phyloP scores from a whole-genome alignment of 2,329 filamentous ascomycete genomes.

The Fusarium euwallaceae region DNA sequence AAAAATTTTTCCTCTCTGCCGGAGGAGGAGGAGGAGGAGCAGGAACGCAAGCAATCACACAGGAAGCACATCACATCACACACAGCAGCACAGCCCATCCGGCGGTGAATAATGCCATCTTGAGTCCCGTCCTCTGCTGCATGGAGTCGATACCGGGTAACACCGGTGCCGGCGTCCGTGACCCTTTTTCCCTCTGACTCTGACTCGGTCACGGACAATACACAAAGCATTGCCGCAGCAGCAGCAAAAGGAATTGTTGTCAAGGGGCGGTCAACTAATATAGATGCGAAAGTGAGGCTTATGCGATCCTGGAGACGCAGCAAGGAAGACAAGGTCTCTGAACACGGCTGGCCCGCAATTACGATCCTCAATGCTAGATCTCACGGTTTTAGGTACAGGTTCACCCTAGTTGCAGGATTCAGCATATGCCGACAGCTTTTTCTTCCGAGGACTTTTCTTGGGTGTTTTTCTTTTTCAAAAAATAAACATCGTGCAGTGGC shows the following conservation, averaged over 20 bases:
- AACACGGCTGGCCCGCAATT: neutral
- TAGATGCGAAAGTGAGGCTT: slow-evolving; percentile 8
- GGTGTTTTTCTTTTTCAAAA: neutral
- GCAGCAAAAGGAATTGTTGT: neutral
- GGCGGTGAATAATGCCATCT: neutral
- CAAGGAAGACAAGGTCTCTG: neutral
- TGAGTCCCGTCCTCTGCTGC: neutral
- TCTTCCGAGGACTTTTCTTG: neutral
- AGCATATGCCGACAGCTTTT: neutral
- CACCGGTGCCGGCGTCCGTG: neutral
- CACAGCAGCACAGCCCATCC: slow-evolving; percentile 1
- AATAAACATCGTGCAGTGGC: neutral
- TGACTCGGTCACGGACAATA: neutral
- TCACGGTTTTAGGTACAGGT: neutral
- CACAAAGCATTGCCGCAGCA: neutral
- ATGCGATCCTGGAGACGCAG: slow-evolving; percentile 6
- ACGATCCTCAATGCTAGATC: neutral
- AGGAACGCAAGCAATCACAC: neutral
- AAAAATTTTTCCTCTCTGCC: neutral
- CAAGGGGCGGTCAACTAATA: slow-evolving; percentile 4
- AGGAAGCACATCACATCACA: neutral
- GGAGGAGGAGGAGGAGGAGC: neutral
- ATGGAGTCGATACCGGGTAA: neutral
- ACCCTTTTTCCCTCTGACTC: neutral
- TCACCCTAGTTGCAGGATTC: neutral